Evolutionary conservation across 2,329 filamentous ascomycete species (phyloP), one percentile per base, ranked within the genome.

Genomic region (Sporothrix inflata): DNA sequence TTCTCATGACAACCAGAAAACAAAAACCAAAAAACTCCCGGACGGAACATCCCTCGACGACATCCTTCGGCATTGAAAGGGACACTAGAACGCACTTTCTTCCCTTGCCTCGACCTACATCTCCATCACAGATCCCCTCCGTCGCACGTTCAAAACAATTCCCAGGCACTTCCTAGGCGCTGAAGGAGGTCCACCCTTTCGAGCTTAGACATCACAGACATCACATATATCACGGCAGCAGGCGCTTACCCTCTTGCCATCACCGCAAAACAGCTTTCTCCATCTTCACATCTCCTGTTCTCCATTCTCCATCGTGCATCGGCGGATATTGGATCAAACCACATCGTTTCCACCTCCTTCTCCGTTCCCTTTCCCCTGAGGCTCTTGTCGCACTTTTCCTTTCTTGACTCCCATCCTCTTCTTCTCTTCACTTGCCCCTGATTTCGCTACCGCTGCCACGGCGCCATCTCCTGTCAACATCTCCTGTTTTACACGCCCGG

Each of bases 141-240:
- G 38, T 38, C 27, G 40, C 51, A 47, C 69, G 27, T 53, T 30
- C 42, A 70, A 61, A 51, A 51, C 65, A 67, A 21, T 53, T 49
- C 27, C 9, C 42, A 49, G 8, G 65, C 30, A 53, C 2, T 12
- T 21, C 21, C 8, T 51, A 38, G 45, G 65, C 65, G 65, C 65
- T 67, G 42, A 14, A 49, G 45, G 19, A 16, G 45, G 16, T 67
- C 65, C 45, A 47, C 42, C 21, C 7, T 49, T 30, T 7, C 6
- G 42, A 30, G n/a, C 24, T 47, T 30, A 12, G 19, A 40, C 16
- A 61, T 61, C 34, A 30, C 61, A 47, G 40, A 40, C 57, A 67
- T 47, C 49, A 73, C 71, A 67, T 57, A 66, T 61, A 57, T 66
- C 71, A 73, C 71, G 16, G 40, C 68, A 34, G 67, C 70, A 60